A percentile compares a stretch with the other conserved stretches of the same genome.
phyloP scores from a whole-genome alignment of 164 flowering plant genomes.

The Warburgia ugandensis region DNA sequence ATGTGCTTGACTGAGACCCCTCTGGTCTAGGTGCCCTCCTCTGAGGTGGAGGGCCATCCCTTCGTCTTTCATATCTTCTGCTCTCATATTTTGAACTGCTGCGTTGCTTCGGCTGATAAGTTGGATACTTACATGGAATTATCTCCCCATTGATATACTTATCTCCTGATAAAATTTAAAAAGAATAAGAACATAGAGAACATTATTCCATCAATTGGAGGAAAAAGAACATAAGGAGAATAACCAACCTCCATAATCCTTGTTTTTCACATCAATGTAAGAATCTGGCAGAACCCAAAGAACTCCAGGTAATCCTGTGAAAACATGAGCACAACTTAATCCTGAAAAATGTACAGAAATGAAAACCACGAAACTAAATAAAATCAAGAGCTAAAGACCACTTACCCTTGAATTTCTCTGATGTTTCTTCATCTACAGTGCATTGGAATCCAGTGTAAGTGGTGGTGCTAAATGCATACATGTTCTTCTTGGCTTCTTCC shows the following conservation, averaged over 20 bases:
- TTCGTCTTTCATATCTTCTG: conserved; percentile 69
- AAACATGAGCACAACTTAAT: too few relatives aligned
- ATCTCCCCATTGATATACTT: conserved; percentile 94
- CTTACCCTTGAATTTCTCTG: conserved; percentile 91
- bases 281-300: conserved; percentile 98
- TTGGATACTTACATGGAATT: conserved; percentile 88
- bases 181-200: too few relatives aligned
- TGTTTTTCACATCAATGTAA: conserved; percentile 90
- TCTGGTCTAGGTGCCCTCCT: conserved; percentile 42
- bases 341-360: too few relatives aligned
- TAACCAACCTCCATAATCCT: conserved; percentile 89
- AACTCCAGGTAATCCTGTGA: conserved; percentile 98
- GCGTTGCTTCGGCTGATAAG: conserved; percentile 82
- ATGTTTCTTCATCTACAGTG: conserved; percentile 83
- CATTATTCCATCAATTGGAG: too few relatives aligned
- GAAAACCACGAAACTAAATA: too few relatives aligned
- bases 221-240: too few relatives aligned
- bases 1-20: conserved; percentile 31
- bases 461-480: conserved; percentile 99
- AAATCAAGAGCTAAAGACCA: too few relatives aligned
- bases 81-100: conserved; percentile 54
- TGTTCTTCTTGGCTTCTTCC: conserved; percentile 99
- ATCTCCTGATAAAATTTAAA: conserved; percentile 46
- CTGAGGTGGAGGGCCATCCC: conserved; percentile 68
- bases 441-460: conserved; percentile 98